phyloP scores from a whole-genome alignment of 345 rosid species.

The Murraya paniculata region DNA sequence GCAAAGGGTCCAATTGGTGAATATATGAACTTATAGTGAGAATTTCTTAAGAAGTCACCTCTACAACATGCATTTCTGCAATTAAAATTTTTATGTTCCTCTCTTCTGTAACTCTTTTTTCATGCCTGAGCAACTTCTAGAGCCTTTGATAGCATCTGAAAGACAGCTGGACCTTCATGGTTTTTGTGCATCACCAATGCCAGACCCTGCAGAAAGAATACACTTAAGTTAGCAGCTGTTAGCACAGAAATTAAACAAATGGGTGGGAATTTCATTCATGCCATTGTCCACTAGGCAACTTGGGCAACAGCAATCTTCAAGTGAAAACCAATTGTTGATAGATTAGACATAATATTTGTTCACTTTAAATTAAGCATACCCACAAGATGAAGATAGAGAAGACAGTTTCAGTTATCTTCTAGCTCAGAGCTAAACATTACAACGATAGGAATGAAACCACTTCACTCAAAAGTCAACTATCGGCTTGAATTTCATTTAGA shows the following conservation, averaged over 20 bases:
- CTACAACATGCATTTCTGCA: constrained; percentile 82
- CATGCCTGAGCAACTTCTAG: constrained; percentile 50
- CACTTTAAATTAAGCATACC: neutral
- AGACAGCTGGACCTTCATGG: constrained; percentile 70
- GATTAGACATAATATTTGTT: neutral
- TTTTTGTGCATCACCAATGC: constrained; percentile 93
- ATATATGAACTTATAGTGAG: neutral
- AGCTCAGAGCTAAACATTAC: neutral
- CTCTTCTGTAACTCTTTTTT: constrained; percentile 69
- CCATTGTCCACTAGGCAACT: neutral
- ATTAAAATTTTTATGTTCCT: constrained; percentile 75
- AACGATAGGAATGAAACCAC: neutral
- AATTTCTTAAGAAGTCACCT: constrained; percentile 43
- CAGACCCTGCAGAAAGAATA: constrained; percentile 53
- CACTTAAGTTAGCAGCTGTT: neutral
- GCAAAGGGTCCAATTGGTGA: neutral
- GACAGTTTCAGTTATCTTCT: neutral
- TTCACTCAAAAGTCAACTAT: neutral
- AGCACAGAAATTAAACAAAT: neutral
- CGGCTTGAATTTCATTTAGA: neutral
- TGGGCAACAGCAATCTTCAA: neutral
- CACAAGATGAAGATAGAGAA: neutral
- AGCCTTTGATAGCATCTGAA: constrained; percentile 76
- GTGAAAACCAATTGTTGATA: neutral
- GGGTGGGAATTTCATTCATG: neutral